phyloP scores from a whole-genome alignment of 1,284 basidiomycete species.

The Sphagnurus paluster region DNA sequence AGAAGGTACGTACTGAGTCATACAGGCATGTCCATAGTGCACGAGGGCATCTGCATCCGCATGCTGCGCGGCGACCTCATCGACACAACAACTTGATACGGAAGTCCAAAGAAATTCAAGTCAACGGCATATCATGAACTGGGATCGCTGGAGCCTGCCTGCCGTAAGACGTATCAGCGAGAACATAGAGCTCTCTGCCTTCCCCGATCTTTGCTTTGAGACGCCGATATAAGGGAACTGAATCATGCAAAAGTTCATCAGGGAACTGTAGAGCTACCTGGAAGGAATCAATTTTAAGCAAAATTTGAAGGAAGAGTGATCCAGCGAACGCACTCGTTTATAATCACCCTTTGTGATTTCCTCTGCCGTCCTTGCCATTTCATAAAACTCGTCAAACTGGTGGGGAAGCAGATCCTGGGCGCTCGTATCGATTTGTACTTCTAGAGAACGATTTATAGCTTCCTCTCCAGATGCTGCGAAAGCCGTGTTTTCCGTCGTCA shows the following conservation, averaged over 20 bases:
- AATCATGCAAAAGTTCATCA: slow-evolving; percentile 87
- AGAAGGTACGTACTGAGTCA: slow-evolving; percentile 69
- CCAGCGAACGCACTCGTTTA: slow-evolving; percentile 53
- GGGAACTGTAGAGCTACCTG: slow-evolving; percentile 97
- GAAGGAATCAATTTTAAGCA: background rate
- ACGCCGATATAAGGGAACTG: slow-evolving; percentile 82
- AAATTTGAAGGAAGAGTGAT: background rate
- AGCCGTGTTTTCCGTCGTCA: slow-evolving; percentile 27
- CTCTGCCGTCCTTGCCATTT: slow-evolving; percentile 55
- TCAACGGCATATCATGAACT: slow-evolving; percentile 18
- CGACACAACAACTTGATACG: slow-evolving; percentile 84
- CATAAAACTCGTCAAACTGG: slow-evolving; percentile 59
- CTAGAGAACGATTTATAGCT: slow-evolving; percentile 53
- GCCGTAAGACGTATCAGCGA: slow-evolving; percentile 97
- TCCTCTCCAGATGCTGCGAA: slow-evolving; percentile 66
- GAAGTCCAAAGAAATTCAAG: slow-evolving; percentile 11
- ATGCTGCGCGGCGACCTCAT: slow-evolving; percentile 95
- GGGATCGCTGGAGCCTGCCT: slow-evolving; percentile 54
- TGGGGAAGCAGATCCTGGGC: slow-evolving; percentile 33
- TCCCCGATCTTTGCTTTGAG: slow-evolving; percentile 58
- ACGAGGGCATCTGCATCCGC: slow-evolving; percentile 91
- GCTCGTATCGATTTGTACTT: slow-evolving; percentile 39
- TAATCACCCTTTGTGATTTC: slow-evolving; percentile 54
- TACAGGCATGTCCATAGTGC: slow-evolving; percentile 96
- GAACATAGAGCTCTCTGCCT: slow-evolving; percentile 76